Percentiles rank a stretch among this genome's conserved stretches.
phyloP scores from a whole-genome alignment of 768 basidiomycete species.

The Pleurotus eryngii region DNA sequence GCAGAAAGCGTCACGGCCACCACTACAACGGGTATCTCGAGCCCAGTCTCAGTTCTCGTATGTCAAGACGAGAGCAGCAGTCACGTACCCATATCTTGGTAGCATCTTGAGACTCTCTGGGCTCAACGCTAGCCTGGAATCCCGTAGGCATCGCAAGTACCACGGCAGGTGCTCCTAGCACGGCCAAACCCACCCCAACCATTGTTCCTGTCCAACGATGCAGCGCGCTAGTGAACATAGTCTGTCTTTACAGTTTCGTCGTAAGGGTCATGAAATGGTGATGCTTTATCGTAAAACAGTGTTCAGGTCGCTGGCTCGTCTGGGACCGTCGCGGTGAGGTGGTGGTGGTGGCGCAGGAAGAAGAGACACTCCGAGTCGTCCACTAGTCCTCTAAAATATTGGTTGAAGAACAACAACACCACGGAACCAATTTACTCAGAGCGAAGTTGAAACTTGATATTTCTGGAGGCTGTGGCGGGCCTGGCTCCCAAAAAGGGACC shows the following conservation, averaged over 20 bases:
- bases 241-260: neutral
- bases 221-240: neutral
- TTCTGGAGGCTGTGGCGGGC: slow-evolving; percentile 5
- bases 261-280: slow-evolving; percentile 3
- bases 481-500: neutral
- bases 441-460: neutral
- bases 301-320: neutral
- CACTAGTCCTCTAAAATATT: too few relatives aligned
- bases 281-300: neutral
- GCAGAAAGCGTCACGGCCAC: neutral
- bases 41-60: neutral
- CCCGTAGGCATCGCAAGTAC: neutral
- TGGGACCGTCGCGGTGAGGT: neutral
- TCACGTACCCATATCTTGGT: slow-evolving; percentile 2
- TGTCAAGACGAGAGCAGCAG: neutral
- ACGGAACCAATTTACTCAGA: slow-evolving; percentile 3
- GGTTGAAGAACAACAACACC: neutral
- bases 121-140: neutral
- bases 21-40: neutral
- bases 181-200: neutral
- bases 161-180: neutral
- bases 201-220: neutral
- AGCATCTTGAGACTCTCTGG: neutral
- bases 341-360: neutral
- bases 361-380: neutral